Evolutionary conservation across 2,329 filamentous ascomycete genomes (phyloP).

Genomic region (Penicillium vulpinum): DNA sequence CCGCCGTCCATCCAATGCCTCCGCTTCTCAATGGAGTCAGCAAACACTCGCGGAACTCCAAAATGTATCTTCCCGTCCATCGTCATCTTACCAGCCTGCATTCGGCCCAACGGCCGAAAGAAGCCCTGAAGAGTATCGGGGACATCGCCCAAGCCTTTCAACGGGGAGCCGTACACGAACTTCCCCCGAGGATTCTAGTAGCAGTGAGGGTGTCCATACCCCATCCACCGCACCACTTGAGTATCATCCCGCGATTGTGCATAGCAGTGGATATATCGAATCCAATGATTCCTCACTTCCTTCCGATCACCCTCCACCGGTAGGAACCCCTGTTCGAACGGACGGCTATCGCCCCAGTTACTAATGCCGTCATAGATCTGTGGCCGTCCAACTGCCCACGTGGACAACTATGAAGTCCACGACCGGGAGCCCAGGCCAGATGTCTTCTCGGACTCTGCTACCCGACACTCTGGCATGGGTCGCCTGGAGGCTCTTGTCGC

Average conservation of each 20-base stretch:
- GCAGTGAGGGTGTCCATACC: slow-evolving; percentile 50
- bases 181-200: slow-evolving; percentile 52
- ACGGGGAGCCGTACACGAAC: slow-evolving; percentile 37
- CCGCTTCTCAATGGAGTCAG: slow-evolving; percentile 44
- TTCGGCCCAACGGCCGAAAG: slow-evolving; percentile 28
- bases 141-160: slow-evolving; percentile 31
- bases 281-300: slow-evolving; percentile 39
- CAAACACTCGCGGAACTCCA: slow-evolving; percentile 46
- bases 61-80: slow-evolving; percentile 38
- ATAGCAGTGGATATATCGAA: slow-evolving; percentile 51
- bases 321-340: slow-evolving; percentile 36
- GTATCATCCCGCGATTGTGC: slow-evolving; percentile 51
- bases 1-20: slow-evolving; percentile 37
- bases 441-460: slow-evolving; percentile 30
- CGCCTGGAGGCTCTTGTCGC: slow-evolving; percentile 53
- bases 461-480: slow-evolving; percentile 44
- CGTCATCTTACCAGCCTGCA: slow-evolving; percentile 36
- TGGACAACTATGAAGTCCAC: slow-evolving; percentile 31
- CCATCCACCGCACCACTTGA: slow-evolving; percentile 50
- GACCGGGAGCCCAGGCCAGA: slow-evolving; percentile 31
- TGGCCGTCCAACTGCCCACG: slow-evolving; percentile 32
- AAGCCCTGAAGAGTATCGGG: slow-evolving; percentile 28
- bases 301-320: slow-evolving; percentile 41
- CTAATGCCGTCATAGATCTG: slow-evolving; percentile 38
- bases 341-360: slow-evolving; percentile 28